These are phyloP conservation scores for Neoboletus magnificus DNA, from an alignment of 768 basidiomycete genomes.

Conservation along the genomic window DNA sequence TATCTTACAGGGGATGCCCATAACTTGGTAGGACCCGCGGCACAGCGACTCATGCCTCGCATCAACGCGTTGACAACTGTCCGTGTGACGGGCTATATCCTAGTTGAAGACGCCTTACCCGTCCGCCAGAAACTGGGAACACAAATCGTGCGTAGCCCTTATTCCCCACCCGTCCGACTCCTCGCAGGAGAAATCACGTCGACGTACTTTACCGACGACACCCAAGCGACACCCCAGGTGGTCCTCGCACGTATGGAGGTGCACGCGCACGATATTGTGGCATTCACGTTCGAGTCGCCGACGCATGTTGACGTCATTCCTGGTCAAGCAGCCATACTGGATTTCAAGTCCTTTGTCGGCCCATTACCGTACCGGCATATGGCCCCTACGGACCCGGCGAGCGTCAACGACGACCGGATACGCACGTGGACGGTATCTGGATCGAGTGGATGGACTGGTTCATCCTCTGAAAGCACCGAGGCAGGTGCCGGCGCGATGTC, in stretches of 20 bases:
- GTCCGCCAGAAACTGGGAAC: conserved; percentile 43
- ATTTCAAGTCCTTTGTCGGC: conserved; percentile 52
- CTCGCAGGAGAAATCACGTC: conserved; percentile 47
- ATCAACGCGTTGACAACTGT: conserved; percentile 50
- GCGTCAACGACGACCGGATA: conserved; percentile 62
- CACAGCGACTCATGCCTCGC: conserved; percentile 52
- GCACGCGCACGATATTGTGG: conserved; percentile 49
- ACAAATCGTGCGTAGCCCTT: conserved; percentile 40
- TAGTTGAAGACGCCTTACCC: conserved; percentile 55
- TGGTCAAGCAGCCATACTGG: conserved; percentile 56
- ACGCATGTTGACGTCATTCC: conserved; percentile 34
- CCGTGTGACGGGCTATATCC: conserved; percentile 48
- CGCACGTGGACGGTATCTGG: conserved; percentile 63
- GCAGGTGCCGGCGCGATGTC: neutral
- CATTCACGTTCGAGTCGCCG: conserved; percentile 48
- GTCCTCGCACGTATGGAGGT: conserved; percentile 38
- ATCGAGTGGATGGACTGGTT: conserved; percentile 17
- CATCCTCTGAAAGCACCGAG: neutral
- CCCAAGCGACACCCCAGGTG: conserved; percentile 16
- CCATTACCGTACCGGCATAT: conserved; percentile 50
- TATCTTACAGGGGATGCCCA: conserved; percentile 60
- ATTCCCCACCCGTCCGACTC: conserved; percentile 57
- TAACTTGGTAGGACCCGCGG: conserved; percentile 43
- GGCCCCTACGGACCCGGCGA: conserved; percentile 44
- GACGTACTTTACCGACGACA: conserved; percentile 28